Evolutionary conservation across 2,329 filamentous ascomycete genomes (phyloP).

Genomic region (Clarireedia paspali): DNA sequence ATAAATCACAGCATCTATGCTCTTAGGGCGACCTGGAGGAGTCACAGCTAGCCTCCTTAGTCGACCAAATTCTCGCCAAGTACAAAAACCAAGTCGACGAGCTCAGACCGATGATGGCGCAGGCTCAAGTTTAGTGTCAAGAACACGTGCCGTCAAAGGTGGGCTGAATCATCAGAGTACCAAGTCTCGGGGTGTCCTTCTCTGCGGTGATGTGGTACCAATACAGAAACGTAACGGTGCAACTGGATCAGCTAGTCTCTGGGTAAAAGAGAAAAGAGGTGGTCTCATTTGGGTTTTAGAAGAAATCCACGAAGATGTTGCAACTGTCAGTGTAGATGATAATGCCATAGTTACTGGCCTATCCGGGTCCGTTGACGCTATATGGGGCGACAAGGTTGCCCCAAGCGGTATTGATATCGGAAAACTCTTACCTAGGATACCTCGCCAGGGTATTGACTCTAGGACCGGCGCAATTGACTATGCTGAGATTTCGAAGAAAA

Average conservation of each 20-base stretch:
- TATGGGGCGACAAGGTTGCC: conserved; percentile 72
- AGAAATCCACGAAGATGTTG: conserved; percentile 93
- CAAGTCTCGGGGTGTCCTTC: conserved; percentile 78
- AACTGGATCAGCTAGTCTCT: conserved; percentile 86
- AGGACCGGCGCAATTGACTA: conserved; percentile 71
- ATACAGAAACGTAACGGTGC: conserved; percentile 93
- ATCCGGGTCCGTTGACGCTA: conserved; percentile 69
- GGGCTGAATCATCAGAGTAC: conserved; percentile 51
- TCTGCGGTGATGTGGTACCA: conserved; percentile 96
- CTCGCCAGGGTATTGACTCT: conserved; percentile 63
- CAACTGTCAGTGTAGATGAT: conserved; percentile 67
- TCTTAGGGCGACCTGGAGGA: conserved; percentile 60
- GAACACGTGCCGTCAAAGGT: conserved; percentile 42
- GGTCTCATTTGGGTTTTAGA: conserved; percentile 97
- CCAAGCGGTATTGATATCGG: conserved; percentile 66
- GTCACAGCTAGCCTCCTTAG: conserved; percentile 83
- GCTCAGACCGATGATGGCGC: conserved; percentile 59
- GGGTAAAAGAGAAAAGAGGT: conserved; percentile 95
- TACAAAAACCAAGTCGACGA: conserved; percentile 39
- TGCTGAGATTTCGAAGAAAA: conserved; percentile 61
- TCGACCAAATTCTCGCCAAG: conserved; percentile 56
- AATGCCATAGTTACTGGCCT: conserved; percentile 65
- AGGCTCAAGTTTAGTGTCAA: conserved; percentile 35
- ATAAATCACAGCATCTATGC: conserved; percentile 38
- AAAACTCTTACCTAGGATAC: conserved; percentile 72